Evolutionary conservation across 805 yeast species (phyloP), one percentile per base, ranked within the genome.

Genomic region (Spathaspora girioi): DNA sequence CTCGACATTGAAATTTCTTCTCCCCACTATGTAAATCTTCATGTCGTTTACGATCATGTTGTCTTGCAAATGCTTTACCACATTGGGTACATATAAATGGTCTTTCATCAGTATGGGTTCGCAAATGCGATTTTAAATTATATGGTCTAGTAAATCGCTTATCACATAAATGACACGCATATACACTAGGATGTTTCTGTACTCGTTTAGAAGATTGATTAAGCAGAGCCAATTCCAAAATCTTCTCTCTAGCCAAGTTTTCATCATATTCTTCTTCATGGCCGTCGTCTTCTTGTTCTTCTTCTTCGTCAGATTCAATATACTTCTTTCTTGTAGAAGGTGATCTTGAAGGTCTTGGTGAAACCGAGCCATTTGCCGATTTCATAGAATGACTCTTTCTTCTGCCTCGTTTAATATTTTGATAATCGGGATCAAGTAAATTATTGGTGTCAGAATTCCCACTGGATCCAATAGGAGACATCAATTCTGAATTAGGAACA

Each of bases 131-230:
- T 59, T 93, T 89, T 57, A 93, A 74, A 64, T 94, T 94, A 67
- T 94, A 94, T 0, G 97, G 97, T 50, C 98, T 73, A 1, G 98
- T 93, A 65, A 93, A 93, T 46, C 85, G 73, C 68, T 90, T 91
- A 41, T 84, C 91, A 68, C 99, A 93, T 43, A 88, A 69, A 52
- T 84, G 83, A 66, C 98, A 93, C 2, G 86, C 86, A 67, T 81
- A 88, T 8, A 82, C 77, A 23, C 88, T 80, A 0, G 93, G 93
- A 61, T 84, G 84, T 54, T 85, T 86, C 59, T 86, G 90, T 6
- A 79, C 73, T 20, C 88, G 68, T 61, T 79, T 79, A 45, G 80
- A 73, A 2, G 79, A 63, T 42, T 75, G 77, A 27, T 75, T 72
- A 0, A 88, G 83, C 10, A 83, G 73, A 1, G 90, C 90, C 50